Conservation (phyloP, 2,329 filamentous ascomycete species). For the Diplodia mutila region DNA sequence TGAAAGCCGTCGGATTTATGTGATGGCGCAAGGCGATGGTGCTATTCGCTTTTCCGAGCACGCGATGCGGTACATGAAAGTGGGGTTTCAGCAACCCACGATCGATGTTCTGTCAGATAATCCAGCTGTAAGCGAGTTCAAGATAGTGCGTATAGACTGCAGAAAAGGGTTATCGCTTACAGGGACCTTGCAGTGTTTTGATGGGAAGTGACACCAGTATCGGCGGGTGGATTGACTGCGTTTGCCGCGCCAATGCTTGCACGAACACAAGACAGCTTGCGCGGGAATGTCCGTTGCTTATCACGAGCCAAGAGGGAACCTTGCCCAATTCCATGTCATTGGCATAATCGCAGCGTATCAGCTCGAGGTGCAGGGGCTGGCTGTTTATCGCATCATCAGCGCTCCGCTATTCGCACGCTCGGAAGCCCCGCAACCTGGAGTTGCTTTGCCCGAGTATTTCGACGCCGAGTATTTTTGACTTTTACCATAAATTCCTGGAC, state of each 20-base stretch:
- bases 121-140: not conserved
- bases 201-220: not conserved
- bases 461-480: too few species aligned
- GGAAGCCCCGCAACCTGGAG: not conserved
- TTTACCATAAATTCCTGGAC: not conserved
- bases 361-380: not conserved
- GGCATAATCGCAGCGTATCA: not conserved
- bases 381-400: slow-evolving; percentile 5
- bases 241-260: not conserved
- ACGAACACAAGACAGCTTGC: not conserved
- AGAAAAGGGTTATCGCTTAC: not conserved
- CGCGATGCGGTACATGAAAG: not conserved
- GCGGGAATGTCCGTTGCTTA: not conserved
- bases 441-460: not conserved
- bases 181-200: not conserved
- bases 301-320: not conserved
- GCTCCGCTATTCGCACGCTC: slow-evolving; percentile 6
- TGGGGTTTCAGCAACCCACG: not conserved
- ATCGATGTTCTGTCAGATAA: not conserved
- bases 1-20: not conserved
- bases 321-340: not conserved
- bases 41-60: not conserved
- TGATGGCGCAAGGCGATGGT: not conserved
- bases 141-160: fast-evolving
- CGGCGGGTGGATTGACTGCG: not conserved